Base-by-base conservation (phyloP, 345 rosid genomes). In the Leavenworthia alabamica region DNA sequence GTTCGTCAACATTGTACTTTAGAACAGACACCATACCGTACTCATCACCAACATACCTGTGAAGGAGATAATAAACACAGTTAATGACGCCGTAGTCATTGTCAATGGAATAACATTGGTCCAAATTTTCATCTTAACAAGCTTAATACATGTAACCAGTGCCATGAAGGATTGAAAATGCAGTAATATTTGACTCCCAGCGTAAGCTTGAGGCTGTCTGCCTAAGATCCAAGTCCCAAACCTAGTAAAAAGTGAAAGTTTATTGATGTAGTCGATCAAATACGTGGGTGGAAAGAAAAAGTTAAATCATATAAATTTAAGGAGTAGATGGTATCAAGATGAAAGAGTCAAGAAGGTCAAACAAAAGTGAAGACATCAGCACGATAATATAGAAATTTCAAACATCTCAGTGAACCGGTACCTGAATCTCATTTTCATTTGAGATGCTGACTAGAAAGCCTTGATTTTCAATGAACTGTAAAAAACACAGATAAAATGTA, bases 31-130 rank as follows among this genome's bases (percentile, higher is more conserved):
- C 82, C 78, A 62, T 77, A 42, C 96, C 97, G 9, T 77, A 64
- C 74, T 90, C 94, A 66, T 90, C 97, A 61, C 97, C 96, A 23
- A 90, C 46, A 72, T 81, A 80, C 87, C 97, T 90, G 68, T 43
- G 60, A 69, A 24, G 11, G n/a, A 68, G 37, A 44, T 44, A 20
- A 42, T 29, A 44, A 27, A 52, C 26, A 4, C 36, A 62, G 23
- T 67, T 52, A 24, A 65, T 33, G 51, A 60, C 39, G 26, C 53
- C 26, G 20, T 22, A 35, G 40, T 17, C 42, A 50, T 47, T 44
- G 20, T 41, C 32, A 10, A 32, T 33, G 45, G 3, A 71, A 41
- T 23, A 33, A 37, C 16, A 33, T 19, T 44, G 53, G 36, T 35
- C 17, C 39, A 41, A 46, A 54, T 5, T 50, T 9, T 15, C 27